Base-by-base conservation (phyloP, 2,329 filamentous ascomycete species). In the Mycosphaerelloides madeirae region DNA sequence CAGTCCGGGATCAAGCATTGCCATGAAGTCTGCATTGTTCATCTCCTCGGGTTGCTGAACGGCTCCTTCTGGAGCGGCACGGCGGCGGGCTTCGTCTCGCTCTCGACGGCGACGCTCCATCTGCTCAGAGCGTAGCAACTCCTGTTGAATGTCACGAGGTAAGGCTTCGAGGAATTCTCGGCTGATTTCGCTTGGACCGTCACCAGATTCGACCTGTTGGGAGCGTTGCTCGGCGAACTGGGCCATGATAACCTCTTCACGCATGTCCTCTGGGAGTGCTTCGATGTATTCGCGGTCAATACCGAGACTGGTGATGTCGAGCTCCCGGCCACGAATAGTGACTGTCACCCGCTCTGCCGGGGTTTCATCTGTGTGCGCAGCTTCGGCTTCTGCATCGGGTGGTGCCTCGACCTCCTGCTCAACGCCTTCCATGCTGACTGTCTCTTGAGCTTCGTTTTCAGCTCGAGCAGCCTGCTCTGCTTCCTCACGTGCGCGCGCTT, bases 251-350 rank as follows among this genome's bases (percentile, higher is more conserved):
- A 98, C 93, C 64, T 98, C 93, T 65, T 97, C 91, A 35, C 93
- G 80, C 62, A 97, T 83, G 49, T 98, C 94, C 57, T 98, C 93
- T 0, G 93, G 93, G n/a, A 98, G 72, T n/a, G 91, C 94, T 47
- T 93, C 87, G 6, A 98, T 79, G 66, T 96, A 98, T 44, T 95
- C 90, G 13, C 85, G 80, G 62, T 98, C 93, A 57, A 98, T 97
- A 38, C 91, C 90, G 50, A 98, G 77, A 49, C 87, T 87, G 0
- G 93, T 98, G 38, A 98, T 93, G 64, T 98, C 93, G 41, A 95
- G 80, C 58, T 93, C 83, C 52, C 86, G 85, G 19, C 90, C 91
- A 48, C 90, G 77, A 42, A 98, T 89, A 2, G 79, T 90, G 13
- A 87, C 94, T 57, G 83, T 84, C 22, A 95, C 78, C 37, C 90